phyloP scores from a whole-genome alignment of 2,329 filamentous ascomycete species.

The Coniella vitis region DNA sequence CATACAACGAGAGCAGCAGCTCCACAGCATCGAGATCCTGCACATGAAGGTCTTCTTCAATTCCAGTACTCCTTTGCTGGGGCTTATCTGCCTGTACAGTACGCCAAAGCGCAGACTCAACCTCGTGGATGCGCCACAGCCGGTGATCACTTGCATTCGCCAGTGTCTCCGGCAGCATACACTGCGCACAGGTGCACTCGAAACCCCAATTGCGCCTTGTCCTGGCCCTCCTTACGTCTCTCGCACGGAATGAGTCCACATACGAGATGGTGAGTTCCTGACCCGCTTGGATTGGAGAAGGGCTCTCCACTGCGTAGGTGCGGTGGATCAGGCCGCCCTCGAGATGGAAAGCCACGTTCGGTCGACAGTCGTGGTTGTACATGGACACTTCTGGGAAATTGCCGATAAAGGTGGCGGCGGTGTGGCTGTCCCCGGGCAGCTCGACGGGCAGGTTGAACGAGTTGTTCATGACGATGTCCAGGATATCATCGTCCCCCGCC shows the following conservation, averaged over 20 bases:
- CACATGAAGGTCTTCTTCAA: constrained; percentile 5
- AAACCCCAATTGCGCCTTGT: constrained; percentile 32
- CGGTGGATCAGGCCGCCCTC: constrained; percentile 31
- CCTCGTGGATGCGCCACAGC: constrained; percentile 23
- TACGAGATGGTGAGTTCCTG: constrained; percentile 37
- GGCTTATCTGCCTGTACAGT: not conserved
- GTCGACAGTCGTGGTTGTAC: constrained; percentile 36
- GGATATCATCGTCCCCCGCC: constrained; percentile 10
- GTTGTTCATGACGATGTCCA: constrained; percentile 16
- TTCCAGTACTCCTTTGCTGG: not conserved
- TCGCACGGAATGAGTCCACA: constrained; percentile 28
- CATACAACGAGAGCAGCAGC: constrained; percentile 27
- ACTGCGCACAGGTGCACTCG: constrained; percentile 31
- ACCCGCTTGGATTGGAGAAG: constrained; percentile 19
- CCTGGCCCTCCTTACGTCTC: constrained; percentile 23
- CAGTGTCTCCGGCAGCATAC: constrained; percentile 21
- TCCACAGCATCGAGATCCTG: constrained; percentile 23
- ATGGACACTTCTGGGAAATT: constrained; percentile 32
- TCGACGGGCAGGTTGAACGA: constrained; percentile 14
- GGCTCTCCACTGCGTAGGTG: constrained; percentile 28
- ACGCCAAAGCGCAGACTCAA: constrained; percentile 23
- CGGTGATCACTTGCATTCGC: constrained; percentile 24
- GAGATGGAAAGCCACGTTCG: constrained; percentile 31
- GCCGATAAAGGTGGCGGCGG: constrained; percentile 18
- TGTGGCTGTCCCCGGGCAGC: not conserved